Conservation (phyloP, 495 filamentous ascomycete species). For the Neurospora hispaniola region DNA sequence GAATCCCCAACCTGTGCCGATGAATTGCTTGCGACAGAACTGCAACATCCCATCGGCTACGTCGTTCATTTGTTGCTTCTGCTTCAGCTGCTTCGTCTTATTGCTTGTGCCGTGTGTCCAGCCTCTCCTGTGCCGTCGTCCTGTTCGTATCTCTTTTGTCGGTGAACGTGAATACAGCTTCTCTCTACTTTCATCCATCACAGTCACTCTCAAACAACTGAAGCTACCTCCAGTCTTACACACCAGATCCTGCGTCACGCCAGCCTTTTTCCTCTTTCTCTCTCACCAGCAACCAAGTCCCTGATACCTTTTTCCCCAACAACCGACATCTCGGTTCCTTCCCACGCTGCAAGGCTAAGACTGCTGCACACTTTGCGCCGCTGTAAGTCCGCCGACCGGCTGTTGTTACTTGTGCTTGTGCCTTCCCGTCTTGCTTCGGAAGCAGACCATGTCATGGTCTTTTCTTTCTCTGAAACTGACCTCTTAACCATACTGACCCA, state of each 20-base stretch:
- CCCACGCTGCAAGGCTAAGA: background rate
- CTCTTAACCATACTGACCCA: background rate
- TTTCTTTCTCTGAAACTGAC: background rate
- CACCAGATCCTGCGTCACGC: background rate
- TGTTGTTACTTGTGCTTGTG: background rate
- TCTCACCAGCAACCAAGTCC: background rate
- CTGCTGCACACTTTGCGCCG: background rate
- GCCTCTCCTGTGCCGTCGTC: background rate
- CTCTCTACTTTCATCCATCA: background rate
- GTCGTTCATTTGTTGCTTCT: background rate
- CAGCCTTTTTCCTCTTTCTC: background rate
- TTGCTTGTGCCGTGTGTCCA: background rate
- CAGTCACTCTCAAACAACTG: background rate
- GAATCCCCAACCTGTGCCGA: background rate
- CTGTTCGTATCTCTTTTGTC: background rate
- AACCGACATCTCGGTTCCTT: background rate
- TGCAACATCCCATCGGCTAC: background rate
- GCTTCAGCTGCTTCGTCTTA: background rate
- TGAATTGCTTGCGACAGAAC: background rate
- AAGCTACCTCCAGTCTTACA: background rate
- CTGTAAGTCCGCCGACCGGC: background rate
- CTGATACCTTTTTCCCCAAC: background rate
- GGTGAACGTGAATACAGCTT: background rate
- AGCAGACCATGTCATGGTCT: background rate
- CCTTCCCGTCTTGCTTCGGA: background rate